Evolutionary conservation across 192 early-diverging fungal genomes (phyloP).

Genomic region (Backusella tuberculispora): DNA sequence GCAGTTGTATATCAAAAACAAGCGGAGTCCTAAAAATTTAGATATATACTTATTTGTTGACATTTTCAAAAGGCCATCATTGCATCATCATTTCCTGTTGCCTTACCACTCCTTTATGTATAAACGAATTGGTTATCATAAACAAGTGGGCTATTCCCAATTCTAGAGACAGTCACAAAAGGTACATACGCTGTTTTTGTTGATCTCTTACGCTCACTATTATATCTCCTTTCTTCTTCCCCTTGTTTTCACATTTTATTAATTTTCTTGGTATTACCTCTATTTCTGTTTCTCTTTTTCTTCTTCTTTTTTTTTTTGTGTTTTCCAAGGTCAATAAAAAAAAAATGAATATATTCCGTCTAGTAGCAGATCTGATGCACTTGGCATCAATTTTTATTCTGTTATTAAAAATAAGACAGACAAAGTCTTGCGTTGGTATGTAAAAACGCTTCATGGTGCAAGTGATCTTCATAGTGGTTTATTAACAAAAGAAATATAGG

Average conservation of each 20-base stretch:
- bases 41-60: too few species aligned
- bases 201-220: conserved; percentile 1
- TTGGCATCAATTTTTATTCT: conserved; percentile 57
- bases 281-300: not conserved
- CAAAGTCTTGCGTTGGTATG: conserved; percentile 84
- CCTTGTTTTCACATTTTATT: too few species aligned
- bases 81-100: not conserved
- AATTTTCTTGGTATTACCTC: too few species aligned
- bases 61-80: not conserved
- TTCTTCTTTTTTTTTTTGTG: not conserved
- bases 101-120: not conserved
- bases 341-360: conserved; percentile 29
- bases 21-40: too few species aligned
- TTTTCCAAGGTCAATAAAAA: not conserved
- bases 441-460: not conserved
- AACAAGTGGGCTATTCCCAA: not conserved
- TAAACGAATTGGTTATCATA: not conserved
- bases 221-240: not conserved
- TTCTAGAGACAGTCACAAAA: not conserved
- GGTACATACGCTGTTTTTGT: not conserved
- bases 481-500: conserved; percentile 50
- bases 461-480: conserved; percentile 38
- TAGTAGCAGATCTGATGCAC: conserved; percentile 26
- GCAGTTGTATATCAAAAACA: too few species aligned
- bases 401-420: conserved; percentile 88